Evolutionary conservation across 768 basidiomycete species (phyloP), one percentile per base, ranked within the genome.

Genomic region (Lactarius quietus): DNA sequence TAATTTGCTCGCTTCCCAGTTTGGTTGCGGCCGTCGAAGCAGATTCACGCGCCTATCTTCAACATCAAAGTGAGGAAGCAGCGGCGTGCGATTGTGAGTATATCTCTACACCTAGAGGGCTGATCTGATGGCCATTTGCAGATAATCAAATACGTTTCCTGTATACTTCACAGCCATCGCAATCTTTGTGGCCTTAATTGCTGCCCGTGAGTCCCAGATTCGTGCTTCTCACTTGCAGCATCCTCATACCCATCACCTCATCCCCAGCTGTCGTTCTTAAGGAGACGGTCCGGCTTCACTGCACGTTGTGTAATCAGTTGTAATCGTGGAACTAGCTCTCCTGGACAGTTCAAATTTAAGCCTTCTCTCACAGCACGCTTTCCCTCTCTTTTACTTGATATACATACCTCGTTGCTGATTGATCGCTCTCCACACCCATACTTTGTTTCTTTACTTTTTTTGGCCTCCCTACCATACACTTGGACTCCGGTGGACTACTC

Each of bases 11-110:
- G 20, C 41, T 56, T 58, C n/a, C 59, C 70, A 93, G 91, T 98
- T 83, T 98, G 97, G 96, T 80, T 98, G 56, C 87, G 92, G 28
- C 94, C 93, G 26, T 95, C 93, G 61, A 93, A 93, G 74, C 94
- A 95, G 77, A 96, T 96, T 68, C 90, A 92, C 54, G 87, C 95
- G 2, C 94, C 95, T 0, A 79, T 98, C 70, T 98, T 92, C 77
- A 90, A 89, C 55, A 82, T 92, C 74, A 93, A 93, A 77, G 90
- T 95, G 78, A 90, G 89, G 76, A 85, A 86, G 74, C 92, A 94
- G 73, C 88, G 95, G 60, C 87, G 93, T 63, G 89, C 88, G 84
- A 95, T 95, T 71, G 93, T 96, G 73, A 74, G 86, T 80, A 36
- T 66, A 51, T 39, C 55, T n/a, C n/a, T n/a, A n/a, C n/a, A n/a